Conservation (phyloP, 2,329 filamentous ascomycete species). For the Emydomyces testavorans region DNA sequence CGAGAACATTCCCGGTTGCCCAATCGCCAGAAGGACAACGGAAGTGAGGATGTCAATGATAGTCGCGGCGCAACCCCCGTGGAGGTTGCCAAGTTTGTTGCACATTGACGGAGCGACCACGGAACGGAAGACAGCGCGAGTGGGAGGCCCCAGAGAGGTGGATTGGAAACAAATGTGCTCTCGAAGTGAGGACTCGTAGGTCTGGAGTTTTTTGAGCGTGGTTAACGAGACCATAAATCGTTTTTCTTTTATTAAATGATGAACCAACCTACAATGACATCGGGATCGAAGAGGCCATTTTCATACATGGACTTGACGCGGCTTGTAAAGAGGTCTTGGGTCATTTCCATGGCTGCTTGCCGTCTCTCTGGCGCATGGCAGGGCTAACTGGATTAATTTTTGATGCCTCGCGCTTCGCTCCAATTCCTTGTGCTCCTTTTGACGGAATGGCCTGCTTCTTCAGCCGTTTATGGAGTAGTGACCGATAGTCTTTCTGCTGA, state of each 20-base stretch:
- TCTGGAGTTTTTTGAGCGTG: slow-evolving; percentile 16
- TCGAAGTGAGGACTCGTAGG: slow-evolving; percentile 23
- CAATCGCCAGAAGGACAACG: slow-evolving; percentile 45
- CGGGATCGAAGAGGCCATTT: background rate
- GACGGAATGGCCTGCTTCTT: no score
- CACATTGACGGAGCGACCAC: slow-evolving; percentile 77
- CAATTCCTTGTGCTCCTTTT: no score
- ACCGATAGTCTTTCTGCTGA: no score
- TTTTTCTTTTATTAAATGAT: background rate
- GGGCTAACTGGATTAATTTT: no score
- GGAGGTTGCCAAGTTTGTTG: slow-evolving; percentile 82
- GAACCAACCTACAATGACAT: background rate
- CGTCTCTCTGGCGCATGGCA: no score
- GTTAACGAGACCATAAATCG: background rate
- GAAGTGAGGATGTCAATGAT: slow-evolving; percentile 58
- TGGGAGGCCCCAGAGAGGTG: slow-evolving; percentile 26
- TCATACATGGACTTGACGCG: slow-evolving; percentile 2
- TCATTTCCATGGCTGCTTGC: background rate
- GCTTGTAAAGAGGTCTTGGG: slow-evolving; percentile 2
- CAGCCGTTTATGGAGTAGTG: no score
- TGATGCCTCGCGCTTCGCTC: no score
- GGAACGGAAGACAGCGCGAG: slow-evolving; percentile 27
- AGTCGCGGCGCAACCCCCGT: slow-evolving; percentile 64
- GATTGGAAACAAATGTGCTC: slow-evolving; percentile 31
- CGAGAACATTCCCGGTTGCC: slow-evolving; percentile 50